phyloP scores from a whole-genome alignment of 176 grass and related monocot genomes.

The Canna indica region DNA sequence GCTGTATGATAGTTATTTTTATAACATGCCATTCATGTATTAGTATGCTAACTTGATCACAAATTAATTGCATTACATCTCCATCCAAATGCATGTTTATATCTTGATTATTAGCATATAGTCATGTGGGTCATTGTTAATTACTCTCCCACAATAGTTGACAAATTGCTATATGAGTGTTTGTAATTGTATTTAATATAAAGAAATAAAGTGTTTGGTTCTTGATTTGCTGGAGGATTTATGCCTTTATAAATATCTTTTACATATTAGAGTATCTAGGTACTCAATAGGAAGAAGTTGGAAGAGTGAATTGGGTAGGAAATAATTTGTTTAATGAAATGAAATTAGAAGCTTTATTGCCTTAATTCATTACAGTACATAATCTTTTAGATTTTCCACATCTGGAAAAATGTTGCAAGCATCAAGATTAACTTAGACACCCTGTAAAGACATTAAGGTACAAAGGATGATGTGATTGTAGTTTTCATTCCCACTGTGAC shows the following conservation, averaged over 20 bases:
- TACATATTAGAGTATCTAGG: no score
- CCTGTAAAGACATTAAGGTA: background rate
- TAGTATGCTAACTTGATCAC: background rate
- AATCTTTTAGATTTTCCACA: no score
- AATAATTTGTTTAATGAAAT: background rate
- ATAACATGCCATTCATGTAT: background rate
- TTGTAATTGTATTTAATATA: no score
- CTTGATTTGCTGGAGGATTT: background rate
- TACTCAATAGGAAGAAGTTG: background rate
- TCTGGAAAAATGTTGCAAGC: no score
- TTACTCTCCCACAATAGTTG: background rate
- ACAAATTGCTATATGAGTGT: background rate
- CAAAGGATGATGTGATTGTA: background rate
- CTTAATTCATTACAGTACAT: no score
- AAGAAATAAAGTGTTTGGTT: background rate
- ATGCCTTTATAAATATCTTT: background rate
- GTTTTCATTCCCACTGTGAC: background rate
- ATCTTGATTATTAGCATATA: no score
- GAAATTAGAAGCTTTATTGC: no score
- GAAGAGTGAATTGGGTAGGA: background rate
- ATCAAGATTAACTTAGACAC: no score
- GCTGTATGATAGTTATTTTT: background rate
- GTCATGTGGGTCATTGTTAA: background rate
- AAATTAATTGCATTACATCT: no score
- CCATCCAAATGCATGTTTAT: no score